These are phyloP conservation scores for Hypomyces rosellus DNA, from an alignment of 2,329 filamentous ascomycete genomes.

Conservation along the genomic window DNA sequence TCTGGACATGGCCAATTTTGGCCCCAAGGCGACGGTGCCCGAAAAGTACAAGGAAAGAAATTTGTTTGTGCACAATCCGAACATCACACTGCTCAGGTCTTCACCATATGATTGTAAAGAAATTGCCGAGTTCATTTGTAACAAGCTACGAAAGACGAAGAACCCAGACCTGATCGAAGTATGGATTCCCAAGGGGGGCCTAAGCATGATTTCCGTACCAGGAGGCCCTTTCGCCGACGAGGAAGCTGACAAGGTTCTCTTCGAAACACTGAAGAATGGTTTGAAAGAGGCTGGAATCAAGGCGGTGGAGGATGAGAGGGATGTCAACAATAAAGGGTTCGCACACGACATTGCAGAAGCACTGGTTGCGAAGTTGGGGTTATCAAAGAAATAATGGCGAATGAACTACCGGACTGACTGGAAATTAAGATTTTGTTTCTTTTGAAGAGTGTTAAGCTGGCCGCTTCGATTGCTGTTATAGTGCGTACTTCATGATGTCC, in stretches of 20 bases:
- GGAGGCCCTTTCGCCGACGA: conserved; percentile 48
- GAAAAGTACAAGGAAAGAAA: conserved; percentile 43
- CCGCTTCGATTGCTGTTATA: no score
- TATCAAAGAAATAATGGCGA: not conserved
- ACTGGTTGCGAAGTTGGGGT: conserved; percentile 26
- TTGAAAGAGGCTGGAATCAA: conserved; percentile 42
- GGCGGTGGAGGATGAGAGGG: conserved; percentile 41
- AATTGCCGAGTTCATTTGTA: conserved; percentile 51
- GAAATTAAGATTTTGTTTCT: no score
- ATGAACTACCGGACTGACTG: no score
- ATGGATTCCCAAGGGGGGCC: conserved; percentile 52
- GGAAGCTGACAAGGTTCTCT: conserved; percentile 41
- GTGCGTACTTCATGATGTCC: no score
- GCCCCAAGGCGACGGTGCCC: conserved; percentile 48
- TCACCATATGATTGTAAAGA: conserved; percentile 47
- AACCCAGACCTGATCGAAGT: conserved; percentile 42
- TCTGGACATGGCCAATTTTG: conserved; percentile 60
- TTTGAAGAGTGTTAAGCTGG: no score
- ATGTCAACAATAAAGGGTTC: conserved; percentile 50
- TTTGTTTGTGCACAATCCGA: conserved; percentile 59
- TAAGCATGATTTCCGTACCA: conserved; percentile 53
- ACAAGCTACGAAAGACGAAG: conserved; percentile 41
- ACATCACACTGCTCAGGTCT: conserved; percentile 61
- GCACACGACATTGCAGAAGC: conserved; percentile 41
- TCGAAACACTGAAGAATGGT: conserved; percentile 43